phyloP scores from a whole-genome alignment of 1,139 yeast genomes.

The Yamadazyma triangularis region DNA sequence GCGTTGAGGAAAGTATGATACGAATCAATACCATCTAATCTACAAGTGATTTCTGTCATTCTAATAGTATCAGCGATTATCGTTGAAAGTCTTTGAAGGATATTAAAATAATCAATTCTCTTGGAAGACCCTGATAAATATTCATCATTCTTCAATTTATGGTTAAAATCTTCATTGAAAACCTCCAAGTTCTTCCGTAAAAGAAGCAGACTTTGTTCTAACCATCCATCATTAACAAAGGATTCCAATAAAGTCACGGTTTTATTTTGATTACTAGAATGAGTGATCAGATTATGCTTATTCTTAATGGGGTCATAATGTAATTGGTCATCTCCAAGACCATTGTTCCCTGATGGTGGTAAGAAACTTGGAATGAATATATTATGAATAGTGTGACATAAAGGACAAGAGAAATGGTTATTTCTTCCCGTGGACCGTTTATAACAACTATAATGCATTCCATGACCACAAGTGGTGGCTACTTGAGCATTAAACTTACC shows the following conservation, averaged over 20 bases:
- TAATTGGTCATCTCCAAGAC: constrained; percentile 9
- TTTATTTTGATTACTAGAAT: constrained; percentile 12
- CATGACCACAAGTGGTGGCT: constrained; percentile 64
- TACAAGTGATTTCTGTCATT: constrained; percentile 51
- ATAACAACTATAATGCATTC: constrained; percentile 59
- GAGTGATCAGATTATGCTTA: constrained; percentile 18
- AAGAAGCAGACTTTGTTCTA: constrained; percentile 7
- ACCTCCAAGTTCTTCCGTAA: constrained; percentile 10
- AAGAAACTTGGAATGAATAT: constrained; percentile 41
- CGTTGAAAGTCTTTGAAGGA: constrained; percentile 19
- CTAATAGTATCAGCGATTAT: constrained; percentile 54
- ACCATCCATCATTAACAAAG: constrained; percentile 7
- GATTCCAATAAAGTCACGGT: constrained; percentile 6
- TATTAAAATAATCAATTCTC: constrained; percentile 16
- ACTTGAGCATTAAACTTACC: constrained; percentile 24
- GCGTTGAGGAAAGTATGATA: constrained; percentile 30
- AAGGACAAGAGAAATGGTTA: constrained; percentile 50
- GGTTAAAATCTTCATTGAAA: constrained; percentile 5
- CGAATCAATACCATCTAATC: constrained; percentile 36
- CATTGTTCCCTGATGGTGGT: constrained; percentile 17
- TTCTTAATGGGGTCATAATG: constrained; percentile 11
- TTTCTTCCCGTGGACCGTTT: constrained; percentile 23
- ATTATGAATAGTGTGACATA: constrained; percentile 54
- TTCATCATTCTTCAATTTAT: constrained; percentile 5
- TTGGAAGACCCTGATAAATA: constrained; percentile 13